Base-by-base conservation (phyloP, 345 rosid genomes). In the Physaria fendleri region DNA sequence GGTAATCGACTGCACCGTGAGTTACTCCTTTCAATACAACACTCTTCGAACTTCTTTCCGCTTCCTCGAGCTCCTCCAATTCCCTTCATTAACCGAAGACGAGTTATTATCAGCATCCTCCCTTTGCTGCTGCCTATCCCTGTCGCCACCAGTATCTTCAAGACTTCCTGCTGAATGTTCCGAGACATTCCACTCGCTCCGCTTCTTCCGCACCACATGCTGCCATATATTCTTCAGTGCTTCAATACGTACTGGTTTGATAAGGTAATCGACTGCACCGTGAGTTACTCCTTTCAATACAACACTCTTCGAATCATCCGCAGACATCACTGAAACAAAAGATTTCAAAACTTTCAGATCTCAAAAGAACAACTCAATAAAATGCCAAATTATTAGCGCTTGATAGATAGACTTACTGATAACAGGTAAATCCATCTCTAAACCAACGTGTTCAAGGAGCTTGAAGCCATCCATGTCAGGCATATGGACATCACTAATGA, bases 381-480 rank as follows among this genome's bases (percentile, higher is more conserved):
- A 22, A 45, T 5, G 34, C 37, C 35, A 21, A 4, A 9, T 65
- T 24, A 8, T 27, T 28, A 22, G 54, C 12, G 4, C 5, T 3
- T 12, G 13, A 39, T 23, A 4, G 4, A 21, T 11, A 50, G 24
- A 62, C 86, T 62, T 83, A 89, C 97, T 79, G 52, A 89, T 83
- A 37, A 87, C 97, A 23, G 99, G 97, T 46, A 93, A 81, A 50
- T 89, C 88, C 88, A 93, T 83, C 72, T 89, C 87, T 45, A 81
- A 62, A 27, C 85, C 78, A 1, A 93, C 77, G 32, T 73, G 80
- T 30, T 77, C 88, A 3, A 80, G 92, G 25, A 93, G 95, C 43
- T 89, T 75, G 77, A 81, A 82, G 3, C 97, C 97, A 61, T 83
- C 83, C 92, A 93, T 89, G 71, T 80, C 87, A 2, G 97, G 96